Conservation (phyloP, 2,329 filamentous ascomycete genomes). For the Aspergillus pseudoglaucus region DNA sequence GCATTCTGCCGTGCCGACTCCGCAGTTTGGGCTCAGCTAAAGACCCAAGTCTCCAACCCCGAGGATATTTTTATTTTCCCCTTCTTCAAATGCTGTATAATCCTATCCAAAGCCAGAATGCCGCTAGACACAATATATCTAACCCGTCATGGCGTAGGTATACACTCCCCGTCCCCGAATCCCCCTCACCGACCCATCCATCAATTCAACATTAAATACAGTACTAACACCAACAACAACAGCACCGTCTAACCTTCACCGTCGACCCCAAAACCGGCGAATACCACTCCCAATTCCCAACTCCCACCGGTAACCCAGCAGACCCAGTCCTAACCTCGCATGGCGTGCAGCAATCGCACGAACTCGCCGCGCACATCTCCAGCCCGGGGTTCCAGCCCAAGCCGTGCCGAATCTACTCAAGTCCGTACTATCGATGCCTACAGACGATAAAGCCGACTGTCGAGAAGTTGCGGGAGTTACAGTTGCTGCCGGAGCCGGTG, state of each 20-base stretch:
- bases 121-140: conserved; percentile 67
- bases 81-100: background rate
- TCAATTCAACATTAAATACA: too few species aligned
- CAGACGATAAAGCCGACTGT: conserved; percentile 70
- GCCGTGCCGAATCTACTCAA: conserved; percentile 62
- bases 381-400: conserved; percentile 29
- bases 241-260: conserved; percentile 89
- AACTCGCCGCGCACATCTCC: conserved; percentile 54
- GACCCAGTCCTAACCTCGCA: conserved; percentile 84
- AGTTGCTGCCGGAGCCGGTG: conserved; percentile 4
- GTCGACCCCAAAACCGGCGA: conserved; percentile 73
- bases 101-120: conserved; percentile 39
- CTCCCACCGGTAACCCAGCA: conserved; percentile 79
- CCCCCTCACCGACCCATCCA: background rate
- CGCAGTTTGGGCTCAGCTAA: background rate
- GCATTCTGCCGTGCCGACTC: conserved; percentile 1
- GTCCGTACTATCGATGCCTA: conserved; percentile 79
- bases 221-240: conserved; percentile 7
- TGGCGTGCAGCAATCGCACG: conserved; percentile 73
- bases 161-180: background rate
- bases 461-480: conserved; percentile 29
- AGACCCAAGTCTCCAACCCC: background rate
- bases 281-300: conserved; percentile 66
- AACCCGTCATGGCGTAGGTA: conserved; percentile 65
- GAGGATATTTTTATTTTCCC: background rate